Base-by-base conservation (phyloP, 2,329 filamentous ascomycete species). In the Colletotrichum tropicicola region DNA sequence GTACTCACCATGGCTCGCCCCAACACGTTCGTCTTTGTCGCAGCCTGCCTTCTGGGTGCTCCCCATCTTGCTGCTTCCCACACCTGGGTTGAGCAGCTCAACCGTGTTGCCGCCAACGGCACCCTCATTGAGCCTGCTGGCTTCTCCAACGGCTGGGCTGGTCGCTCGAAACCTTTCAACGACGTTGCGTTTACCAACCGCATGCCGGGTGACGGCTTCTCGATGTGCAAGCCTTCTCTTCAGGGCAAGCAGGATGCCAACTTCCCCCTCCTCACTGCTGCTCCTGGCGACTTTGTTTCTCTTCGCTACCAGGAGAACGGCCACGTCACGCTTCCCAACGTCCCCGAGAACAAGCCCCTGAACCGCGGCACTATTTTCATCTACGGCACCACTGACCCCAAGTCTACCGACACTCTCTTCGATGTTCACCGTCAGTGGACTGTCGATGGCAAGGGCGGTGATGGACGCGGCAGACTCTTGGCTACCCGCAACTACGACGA, bases 401-500 rank as follows among this genome's bases (percentile, higher is more conserved):
- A 83, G 57, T 73, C 78, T 52, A 69, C 78, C 48, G 85, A 87
- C 69, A 81, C 75, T 43, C 75, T 85, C 56, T 77, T 78, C 37
- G 88, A 93, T 73, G 90, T 98, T 32, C 89, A 97, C 68, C 82
- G 90, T 54, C 76, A 82, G 32, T 98, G 96, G 96, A 97, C 89
- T 48, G 76, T 83, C 17, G 89, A 93, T 60, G 94, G 94, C 66
- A 91, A 86, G 6, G 94, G 94, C 19, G 95, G 94, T 21, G 90
- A 98, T 74, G 84, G 87, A 51, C 88, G 91, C 41, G 96, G 96
- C 30, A 82, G 83, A 43, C 88, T 98, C 12, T 81, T 98, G 37
- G 88, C 91, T 0, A 91, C 88, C 1, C 89, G 93, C 70, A 89
- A 92, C 80, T 99, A 89, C 75, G 96, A 98, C 72, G 96, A 99